Percentiles rank a stretch among this genome's conserved stretches.
These are phyloP conservation scores for Hanseniaspora sp. DNA, from an alignment of 1,139 yeast genomes.

Conservation along the genomic window DNA sequence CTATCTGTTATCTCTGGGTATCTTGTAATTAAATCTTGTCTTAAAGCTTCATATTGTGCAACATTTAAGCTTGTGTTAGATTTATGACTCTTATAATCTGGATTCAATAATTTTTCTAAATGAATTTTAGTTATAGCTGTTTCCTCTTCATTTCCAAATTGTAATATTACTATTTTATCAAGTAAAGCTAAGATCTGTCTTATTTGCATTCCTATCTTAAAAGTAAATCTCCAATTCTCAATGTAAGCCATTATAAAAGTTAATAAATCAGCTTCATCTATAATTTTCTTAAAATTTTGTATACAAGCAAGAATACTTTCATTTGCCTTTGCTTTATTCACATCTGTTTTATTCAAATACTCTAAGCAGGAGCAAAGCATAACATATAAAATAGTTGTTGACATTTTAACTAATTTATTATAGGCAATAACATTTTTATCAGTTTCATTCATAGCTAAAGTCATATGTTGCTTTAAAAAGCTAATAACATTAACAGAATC, in stretches of 20 bases:
- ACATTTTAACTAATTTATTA: slow-evolving; percentile 30
- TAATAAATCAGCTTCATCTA: slow-evolving; percentile 33
- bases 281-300: slow-evolving; percentile 24
- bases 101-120: neutral
- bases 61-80: slow-evolving; percentile 50
- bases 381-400: slow-evolving; percentile 48
- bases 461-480: slow-evolving; percentile 23
- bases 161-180: slow-evolving; percentile 49
- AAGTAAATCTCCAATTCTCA: slow-evolving; percentile 58
- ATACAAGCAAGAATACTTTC: slow-evolving; percentile 17
- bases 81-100: neutral
- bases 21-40: slow-evolving; percentile 62
- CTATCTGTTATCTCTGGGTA: slow-evolving; percentile 60
- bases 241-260: slow-evolving; percentile 40
- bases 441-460: slow-evolving; percentile 23
- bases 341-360: slow-evolving; percentile 25
- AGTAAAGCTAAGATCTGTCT: slow-evolving; percentile 48
- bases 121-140: slow-evolving; percentile 38
- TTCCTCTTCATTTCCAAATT: slow-evolving; percentile 50
- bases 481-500: slow-evolving; percentile 1
- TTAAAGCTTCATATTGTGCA: slow-evolving; percentile 64
- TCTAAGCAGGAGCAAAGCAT: slow-evolving; percentile 30
- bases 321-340: slow-evolving; percentile 21
- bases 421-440: slow-evolving; percentile 19
- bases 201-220: slow-evolving; percentile 33